Evolutionary conservation across 306 rosid genomes (phyloP), one percentile per base, ranked within the genome.

Genomic region (Prinsepia uniflora): DNA sequence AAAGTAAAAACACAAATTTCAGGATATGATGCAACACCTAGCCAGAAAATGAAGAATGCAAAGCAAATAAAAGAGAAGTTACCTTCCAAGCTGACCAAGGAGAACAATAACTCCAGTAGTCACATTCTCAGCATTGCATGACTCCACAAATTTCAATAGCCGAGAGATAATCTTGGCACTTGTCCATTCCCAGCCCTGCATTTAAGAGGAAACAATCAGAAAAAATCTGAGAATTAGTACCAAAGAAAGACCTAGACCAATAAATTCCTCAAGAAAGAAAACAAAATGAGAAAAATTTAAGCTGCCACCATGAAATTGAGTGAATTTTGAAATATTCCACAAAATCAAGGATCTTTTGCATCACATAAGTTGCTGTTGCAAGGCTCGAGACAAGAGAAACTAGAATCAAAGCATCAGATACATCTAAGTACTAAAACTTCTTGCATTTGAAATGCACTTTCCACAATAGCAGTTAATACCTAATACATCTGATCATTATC

Each of bases 51-150:
- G 19, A 5, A 7, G 30, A 40, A 36, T 50, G 13, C 42, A 36
- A 70, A n/a, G 43, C 46, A 76, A 69, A 75, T 22, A 61, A 78
- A n/a, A 11, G 63, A 70, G 41, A 71, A 65, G 36, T 70, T 85
- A 90, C 98, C 94, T 88, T 82, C 98, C 97, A 77, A 93, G 92
- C 78, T 87, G 96, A 75, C 90, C 96, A 48, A 93, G 92, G 63
- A 93, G 94, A 84, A 84, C 78, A 68, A 86, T 66, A 64, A 90
- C 64, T 56, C 84, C 84, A 53, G 85, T 71, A 68, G 64, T 76
- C 42, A 81, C 80, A 59, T 75, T 74, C 76, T 82, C 90, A 71
- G 64, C 76, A 18, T 15, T 75, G 72, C 89, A 78, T 4, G 85
- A 84, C 46, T 86, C 85, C 70, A 90, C 75, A 53, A 88, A 61